A percentile compares a stretch with the other conserved stretches of the same genome.
Conservation (phyloP, 768 basidiomycete genomes). For the Naganishia antarctica region DNA sequence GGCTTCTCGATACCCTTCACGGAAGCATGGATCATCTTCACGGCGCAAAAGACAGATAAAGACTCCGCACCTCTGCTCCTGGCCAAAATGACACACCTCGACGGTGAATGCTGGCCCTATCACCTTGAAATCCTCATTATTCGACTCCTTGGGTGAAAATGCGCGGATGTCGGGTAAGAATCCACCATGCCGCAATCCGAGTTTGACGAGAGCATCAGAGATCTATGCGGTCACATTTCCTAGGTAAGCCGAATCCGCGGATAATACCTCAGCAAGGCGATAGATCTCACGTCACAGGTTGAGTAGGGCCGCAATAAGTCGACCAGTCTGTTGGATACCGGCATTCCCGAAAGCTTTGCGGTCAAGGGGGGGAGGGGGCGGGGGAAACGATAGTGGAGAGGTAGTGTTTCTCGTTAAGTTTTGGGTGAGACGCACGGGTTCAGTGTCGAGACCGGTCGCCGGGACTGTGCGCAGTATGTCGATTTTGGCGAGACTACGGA, state of each 20-base stretch:
- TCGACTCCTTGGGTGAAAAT: not conserved
- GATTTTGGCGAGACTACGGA: too few relatives aligned
- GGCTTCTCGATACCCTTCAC: not conserved
- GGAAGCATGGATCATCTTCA: slow-evolving; percentile 1
- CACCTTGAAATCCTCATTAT: not conserved
- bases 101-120: slow-evolving; percentile 15
- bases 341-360: not conserved
- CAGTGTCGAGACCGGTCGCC: too few relatives aligned
- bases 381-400: too few relatives aligned
- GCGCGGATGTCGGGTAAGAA: slow-evolving; percentile 6
- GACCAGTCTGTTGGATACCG: too few relatives aligned
- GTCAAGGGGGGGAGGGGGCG: not conserved
- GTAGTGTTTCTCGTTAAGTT: too few relatives aligned
- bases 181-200: slow-evolving; percentile 2
- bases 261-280: too few relatives aligned
- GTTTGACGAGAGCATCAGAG: slow-evolving; percentile 17
- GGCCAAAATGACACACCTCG: slow-evolving; percentile 3
- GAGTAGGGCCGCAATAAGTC: slow-evolving; percentile 1
- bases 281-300: slow-evolving; percentile 4
- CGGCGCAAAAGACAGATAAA: not conserved
- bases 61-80: not conserved
- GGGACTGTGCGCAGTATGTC: too few relatives aligned
- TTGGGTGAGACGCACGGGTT: too few relatives aligned
- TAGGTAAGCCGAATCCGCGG: too few relatives aligned
- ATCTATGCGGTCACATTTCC: not conserved